Evolutionary conservation across 2,329 filamentous ascomycete genomes (phyloP).

Genomic region (Sporothrix protearum): DNA sequence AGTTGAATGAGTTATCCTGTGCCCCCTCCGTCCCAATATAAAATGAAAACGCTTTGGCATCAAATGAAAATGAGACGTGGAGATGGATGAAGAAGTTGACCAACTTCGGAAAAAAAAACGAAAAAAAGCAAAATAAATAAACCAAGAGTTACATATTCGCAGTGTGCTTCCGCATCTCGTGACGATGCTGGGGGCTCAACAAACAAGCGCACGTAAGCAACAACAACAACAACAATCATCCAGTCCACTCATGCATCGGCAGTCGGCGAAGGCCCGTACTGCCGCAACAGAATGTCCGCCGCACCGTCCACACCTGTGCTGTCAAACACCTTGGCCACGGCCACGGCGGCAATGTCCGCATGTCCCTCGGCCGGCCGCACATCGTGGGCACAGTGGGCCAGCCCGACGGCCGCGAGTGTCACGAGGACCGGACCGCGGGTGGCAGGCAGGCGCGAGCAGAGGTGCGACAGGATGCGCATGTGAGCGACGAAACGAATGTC

Average conservation of each 20-base stretch:
- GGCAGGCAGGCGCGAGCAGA: slow-evolving; percentile 26
- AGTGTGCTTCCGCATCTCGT: no score
- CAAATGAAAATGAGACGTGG: no score
- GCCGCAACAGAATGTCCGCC: slow-evolving; percentile 24
- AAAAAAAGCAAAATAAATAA: no score
- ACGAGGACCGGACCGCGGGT: slow-evolving; percentile 26
- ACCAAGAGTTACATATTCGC: no score
- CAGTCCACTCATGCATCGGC: background rate
- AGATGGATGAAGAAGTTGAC: no score
- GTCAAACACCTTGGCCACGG: slow-evolving; percentile 25
- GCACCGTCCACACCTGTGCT: slow-evolving; percentile 26
- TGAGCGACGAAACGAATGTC: slow-evolving; percentile 30
- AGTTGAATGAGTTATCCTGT: no score
- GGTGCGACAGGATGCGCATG: slow-evolving; percentile 29
- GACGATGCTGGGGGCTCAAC: no score
- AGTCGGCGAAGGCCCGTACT: slow-evolving; percentile 2
- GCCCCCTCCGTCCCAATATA: no score
- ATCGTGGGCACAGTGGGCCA: slow-evolving; percentile 30
- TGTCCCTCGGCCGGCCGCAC: slow-evolving; percentile 29
- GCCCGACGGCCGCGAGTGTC: slow-evolving; percentile 28
- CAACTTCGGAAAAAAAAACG: no score
- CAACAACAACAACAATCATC: background rate
- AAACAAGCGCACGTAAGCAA: no score
- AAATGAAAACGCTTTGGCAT: no score
- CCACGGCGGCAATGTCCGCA: slow-evolving; percentile 26